Percentiles rank a stretch among this genome's conserved stretches.
phyloP scores from a whole-genome alignment of 1,139 yeast genomes.

The Taiozyma sp. region DNA sequence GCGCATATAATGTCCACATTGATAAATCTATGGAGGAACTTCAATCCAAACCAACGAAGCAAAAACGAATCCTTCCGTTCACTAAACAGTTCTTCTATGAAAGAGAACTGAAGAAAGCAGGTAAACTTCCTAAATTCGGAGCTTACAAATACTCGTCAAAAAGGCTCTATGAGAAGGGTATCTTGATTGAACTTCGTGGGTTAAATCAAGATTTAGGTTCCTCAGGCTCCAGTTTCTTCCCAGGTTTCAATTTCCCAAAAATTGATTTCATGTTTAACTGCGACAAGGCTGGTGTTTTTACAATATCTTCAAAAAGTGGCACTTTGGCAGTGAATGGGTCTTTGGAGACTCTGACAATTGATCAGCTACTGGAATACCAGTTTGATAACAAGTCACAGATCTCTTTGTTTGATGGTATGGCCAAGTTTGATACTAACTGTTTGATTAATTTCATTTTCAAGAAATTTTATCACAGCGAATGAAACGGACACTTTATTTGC shows the following conservation, averaged over 20 bases:
- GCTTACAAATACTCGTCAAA: conserved; percentile 80
- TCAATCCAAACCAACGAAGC: conserved; percentile 51
- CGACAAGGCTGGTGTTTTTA: conserved; percentile 68
- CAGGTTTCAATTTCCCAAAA: conserved; percentile 57
- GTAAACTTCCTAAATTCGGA: conserved; percentile 73
- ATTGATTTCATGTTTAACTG: conserved; percentile 74
- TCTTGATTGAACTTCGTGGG: conserved; percentile 56
- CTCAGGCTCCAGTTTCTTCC: conserved; percentile 30
- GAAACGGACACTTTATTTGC: neutral
- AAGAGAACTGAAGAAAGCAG: conserved; percentile 60
- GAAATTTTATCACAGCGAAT: conserved; percentile 48
- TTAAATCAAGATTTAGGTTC: conserved; percentile 37
- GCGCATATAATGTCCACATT: conserved; percentile 66
- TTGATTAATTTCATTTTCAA: conserved; percentile 65
- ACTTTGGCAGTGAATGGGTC: conserved; percentile 21
- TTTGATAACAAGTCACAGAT: conserved; percentile 47
- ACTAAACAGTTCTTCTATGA: conserved; percentile 79
- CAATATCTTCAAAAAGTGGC: conserved; percentile 61
- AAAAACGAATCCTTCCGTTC: conserved; percentile 51
- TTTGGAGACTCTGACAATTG: conserved; percentile 30
- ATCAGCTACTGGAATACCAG: conserved; percentile 65
- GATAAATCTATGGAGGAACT: conserved; percentile 60
- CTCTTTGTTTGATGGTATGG: conserved; percentile 60
- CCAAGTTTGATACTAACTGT: conserved; percentile 59
- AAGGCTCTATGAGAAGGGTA: conserved; percentile 68